A percentile compares a stretch with the other conserved stretches of the same genome.
Conservation (phyloP, 1,284 basidiomycete species). For the Gyrodon tennesseensis region DNA sequence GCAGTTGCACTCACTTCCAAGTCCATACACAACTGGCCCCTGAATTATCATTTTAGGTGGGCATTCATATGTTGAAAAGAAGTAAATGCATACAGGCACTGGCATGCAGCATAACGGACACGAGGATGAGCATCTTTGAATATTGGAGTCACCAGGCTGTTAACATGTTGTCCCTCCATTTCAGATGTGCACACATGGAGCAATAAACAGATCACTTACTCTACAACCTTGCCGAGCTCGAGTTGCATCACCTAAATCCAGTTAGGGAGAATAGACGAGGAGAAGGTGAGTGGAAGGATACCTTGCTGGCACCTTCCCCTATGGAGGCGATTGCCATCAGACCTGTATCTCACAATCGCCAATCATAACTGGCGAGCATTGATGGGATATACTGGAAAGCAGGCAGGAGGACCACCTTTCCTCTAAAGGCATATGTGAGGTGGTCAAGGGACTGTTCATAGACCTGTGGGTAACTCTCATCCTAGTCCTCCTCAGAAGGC, state of each 20-base stretch:
- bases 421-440: constrained; percentile 71
- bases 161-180: neutral
- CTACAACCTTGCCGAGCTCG: constrained; percentile 73
- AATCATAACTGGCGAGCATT: constrained; percentile 76
- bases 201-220: constrained; percentile 48
- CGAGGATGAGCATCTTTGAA: constrained; percentile 77
- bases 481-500: constrained; percentile 68
- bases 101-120: constrained; percentile 81
- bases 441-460: constrained; percentile 80
- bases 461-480: constrained; percentile 69
- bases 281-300: constrained; percentile 29
- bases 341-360: constrained; percentile 77
- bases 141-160: constrained; percentile 70
- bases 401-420: constrained; percentile 66
- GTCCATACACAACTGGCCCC: constrained; percentile 81
- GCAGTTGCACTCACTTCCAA: constrained; percentile 57
- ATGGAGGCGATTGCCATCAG: constrained; percentile 79
- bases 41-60: constrained; percentile 38
- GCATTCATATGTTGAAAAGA: constrained; percentile 3
- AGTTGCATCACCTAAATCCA: constrained; percentile 63
- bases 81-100: constrained; percentile 64
- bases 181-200: constrained; percentile 7
- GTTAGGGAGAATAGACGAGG: neutral
- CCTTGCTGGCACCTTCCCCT: constrained; percentile 72
- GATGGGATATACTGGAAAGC: constrained; percentile 78